Evolutionary conservation across 495 filamentous ascomycete genomes (phyloP).

Genomic region (Penicillium cosmopolitanum): DNA sequence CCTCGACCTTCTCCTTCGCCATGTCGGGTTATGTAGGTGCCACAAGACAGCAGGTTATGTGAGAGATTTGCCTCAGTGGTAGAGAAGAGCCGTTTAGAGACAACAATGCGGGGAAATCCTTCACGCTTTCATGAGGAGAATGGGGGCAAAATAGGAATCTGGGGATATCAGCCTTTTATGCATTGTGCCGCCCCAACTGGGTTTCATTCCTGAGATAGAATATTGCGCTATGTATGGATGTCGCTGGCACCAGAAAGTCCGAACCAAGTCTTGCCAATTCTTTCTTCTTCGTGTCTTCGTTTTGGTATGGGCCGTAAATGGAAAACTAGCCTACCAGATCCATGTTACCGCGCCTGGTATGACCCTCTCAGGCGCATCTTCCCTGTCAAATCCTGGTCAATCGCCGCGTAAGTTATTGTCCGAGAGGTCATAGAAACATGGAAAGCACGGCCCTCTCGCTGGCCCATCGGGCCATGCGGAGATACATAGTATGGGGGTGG

Average conservation of each 20-base stretch:
- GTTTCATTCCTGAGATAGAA: background rate
- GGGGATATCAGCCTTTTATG: constrained; percentile 14
- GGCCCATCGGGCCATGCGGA: constrained; percentile 16
- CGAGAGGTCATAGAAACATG: constrained; percentile 3
- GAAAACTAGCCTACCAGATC: constrained; percentile 2
- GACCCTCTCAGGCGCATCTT: background rate
- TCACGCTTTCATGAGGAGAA: background rate
- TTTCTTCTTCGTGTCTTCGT: background rate
- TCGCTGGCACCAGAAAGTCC: constrained; percentile 10
- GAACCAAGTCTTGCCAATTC: background rate
- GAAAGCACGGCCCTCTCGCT: background rate
- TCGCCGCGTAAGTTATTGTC: constrained; percentile 2
- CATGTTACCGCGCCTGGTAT: constrained; percentile 2
- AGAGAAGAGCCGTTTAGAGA: background rate
- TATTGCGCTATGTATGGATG: background rate
- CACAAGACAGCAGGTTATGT: background rate
- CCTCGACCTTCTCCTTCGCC: constrained; percentile 12
- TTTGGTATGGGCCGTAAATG: constrained; percentile 12
- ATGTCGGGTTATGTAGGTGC: constrained; percentile 3
- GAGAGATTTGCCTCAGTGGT: background rate
- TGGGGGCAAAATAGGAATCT: background rate
- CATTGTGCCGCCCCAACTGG: background rate
- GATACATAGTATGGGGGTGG: constrained; percentile 16
- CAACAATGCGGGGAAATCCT: background rate
- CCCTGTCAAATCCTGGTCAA: background rate